These are phyloP conservation scores for Cochlearia excelsa DNA, from an alignment of 345 rosid species.

Conservation along the genomic window DNA sequence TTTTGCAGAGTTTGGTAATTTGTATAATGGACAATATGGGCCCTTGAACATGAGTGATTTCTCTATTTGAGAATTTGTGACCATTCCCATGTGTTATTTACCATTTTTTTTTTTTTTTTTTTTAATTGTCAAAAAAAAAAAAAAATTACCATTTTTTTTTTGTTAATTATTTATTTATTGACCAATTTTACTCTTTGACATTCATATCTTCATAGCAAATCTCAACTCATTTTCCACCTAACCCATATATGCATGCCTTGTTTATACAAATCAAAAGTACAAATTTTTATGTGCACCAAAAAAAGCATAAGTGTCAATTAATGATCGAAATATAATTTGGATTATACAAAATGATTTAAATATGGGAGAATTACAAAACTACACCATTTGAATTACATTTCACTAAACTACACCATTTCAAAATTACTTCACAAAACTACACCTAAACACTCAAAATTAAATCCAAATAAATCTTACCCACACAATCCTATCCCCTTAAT, in stretches of 20 bases:
- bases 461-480: too few species aligned
- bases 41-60: slow-evolving; percentile 36
- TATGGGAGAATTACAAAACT: too few species aligned
- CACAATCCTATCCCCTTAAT: too few species aligned
- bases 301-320: neutral
- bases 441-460: too few species aligned
- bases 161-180: too few species aligned
- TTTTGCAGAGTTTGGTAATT: slow-evolving; percentile 35
- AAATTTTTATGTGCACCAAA: too few species aligned
- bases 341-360: too few species aligned
- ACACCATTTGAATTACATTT: too few species aligned
- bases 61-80: slow-evolving; percentile 31
- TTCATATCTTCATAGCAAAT: slow-evolving; percentile 6
- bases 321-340: neutral
- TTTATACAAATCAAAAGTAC: neutral
- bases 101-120: neutral
- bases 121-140: too few species aligned
- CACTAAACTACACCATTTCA: too few species aligned
- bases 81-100: slow-evolving; percentile 41
- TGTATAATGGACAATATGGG: slow-evolving; percentile 35
- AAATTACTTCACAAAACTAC: too few species aligned
- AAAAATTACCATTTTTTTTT: slow-evolving; percentile 10
- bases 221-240: slow-evolving; percentile 20
- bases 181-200: slow-evolving; percentile 22
- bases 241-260: slow-evolving; percentile 13